Evolutionary conservation across 805 yeast genomes (phyloP).

Genomic region (Saccharomycopsis oosterbeekiorum): DNA sequence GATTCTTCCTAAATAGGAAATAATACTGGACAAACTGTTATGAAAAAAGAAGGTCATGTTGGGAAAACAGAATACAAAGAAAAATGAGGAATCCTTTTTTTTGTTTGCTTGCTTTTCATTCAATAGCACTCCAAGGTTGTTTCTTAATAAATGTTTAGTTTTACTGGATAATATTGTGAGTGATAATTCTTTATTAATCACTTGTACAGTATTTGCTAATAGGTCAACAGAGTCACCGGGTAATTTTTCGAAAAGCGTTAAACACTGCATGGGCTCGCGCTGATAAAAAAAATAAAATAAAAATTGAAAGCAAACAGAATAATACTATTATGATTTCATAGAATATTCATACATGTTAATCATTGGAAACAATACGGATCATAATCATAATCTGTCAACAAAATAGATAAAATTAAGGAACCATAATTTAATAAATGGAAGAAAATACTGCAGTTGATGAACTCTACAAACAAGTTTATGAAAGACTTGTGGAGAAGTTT

Average conservation of each 20-base stretch:
- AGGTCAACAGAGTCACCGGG: too few species aligned
- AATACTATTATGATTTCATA: conserved; percentile 1
- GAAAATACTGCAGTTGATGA: not conserved
- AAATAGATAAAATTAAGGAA: not conserved
- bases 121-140: too few species aligned
- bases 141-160: too few species aligned
- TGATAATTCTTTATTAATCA: too few species aligned
- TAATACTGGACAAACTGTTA: not conserved
- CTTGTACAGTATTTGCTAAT: too few species aligned
- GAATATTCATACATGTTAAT: too few species aligned
- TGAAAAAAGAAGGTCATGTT: not conserved
- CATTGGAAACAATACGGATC: not conserved
- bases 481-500: not conserved
- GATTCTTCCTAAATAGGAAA: not conserved
- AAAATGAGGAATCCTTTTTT: conserved; percentile 3
- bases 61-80: not conserved
- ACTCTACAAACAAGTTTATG: not conserved
- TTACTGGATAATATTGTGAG: too few species aligned
- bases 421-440: not conserved
- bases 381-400: not conserved
- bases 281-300: too few species aligned
- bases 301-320: too few species aligned
- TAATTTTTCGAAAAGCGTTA: too few species aligned
- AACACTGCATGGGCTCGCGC: too few species aligned
- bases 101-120: not conserved